phyloP scores from a whole-genome alignment of 306 rosid species.

The Castanopsis chinensis region DNA sequence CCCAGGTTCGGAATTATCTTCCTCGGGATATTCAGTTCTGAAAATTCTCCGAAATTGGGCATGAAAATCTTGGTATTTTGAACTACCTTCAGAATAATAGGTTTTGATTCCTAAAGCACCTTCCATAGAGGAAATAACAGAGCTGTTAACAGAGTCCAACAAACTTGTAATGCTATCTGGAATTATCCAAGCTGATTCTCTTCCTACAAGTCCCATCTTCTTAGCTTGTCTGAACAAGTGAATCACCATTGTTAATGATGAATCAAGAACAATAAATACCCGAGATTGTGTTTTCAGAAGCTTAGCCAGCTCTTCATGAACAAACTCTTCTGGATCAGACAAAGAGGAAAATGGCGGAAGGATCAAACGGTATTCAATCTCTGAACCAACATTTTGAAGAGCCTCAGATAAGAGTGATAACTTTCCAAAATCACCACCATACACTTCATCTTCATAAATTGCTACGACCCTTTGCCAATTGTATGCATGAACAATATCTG shows the following conservation, averaged over 20 bases:
- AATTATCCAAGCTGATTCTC: conserved; percentile 63
- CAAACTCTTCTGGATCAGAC: conserved; percentile 48
- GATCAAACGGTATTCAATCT: conserved; percentile 47
- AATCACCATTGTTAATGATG: conserved; percentile 47
- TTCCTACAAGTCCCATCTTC: conserved; percentile 42
- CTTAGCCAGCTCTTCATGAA: conserved; percentile 45
- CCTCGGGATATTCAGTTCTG: conserved; percentile 29
- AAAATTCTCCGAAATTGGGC: conserved; percentile 36
- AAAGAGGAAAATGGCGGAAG: conserved; percentile 47
- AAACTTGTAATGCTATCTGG: conserved; percentile 52
- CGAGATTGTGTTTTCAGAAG: conserved; percentile 42
- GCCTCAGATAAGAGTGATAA: conserved; percentile 54
- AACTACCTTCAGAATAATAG: conserved; percentile 32
- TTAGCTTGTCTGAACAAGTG: conserved; percentile 57
- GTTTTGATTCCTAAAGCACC: conserved; percentile 71
- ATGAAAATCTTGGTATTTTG: conserved; percentile 35
- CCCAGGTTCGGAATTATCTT: conserved; percentile 47
- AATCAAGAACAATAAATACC: conserved; percentile 52
- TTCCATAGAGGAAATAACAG: conserved; percentile 50
- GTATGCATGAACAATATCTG: conserved; percentile 32
- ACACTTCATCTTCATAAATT: conserved; percentile 46
- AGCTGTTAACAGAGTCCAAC: conserved; percentile 40
- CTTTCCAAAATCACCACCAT: conserved; percentile 43
- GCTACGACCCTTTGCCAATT: conserved; percentile 43
- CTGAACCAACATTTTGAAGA: conserved; percentile 39